Base-by-base conservation (phyloP, 2,329 filamentous ascomycete species). In the Canariomyces notabilis region DNA sequence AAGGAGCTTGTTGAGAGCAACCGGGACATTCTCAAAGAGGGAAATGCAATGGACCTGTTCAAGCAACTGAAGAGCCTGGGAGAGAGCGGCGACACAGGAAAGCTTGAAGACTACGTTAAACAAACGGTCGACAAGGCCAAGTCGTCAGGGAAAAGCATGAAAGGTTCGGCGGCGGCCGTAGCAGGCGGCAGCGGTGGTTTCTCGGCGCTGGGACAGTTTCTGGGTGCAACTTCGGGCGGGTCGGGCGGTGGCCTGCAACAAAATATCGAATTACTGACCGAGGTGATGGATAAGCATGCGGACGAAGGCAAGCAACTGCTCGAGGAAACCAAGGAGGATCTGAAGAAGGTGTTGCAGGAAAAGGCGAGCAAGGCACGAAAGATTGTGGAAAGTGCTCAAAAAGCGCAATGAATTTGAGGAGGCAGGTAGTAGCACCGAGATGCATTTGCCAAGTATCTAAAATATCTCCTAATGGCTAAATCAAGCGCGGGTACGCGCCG, bases 1-100 rank as follows among this genome's bases (percentile, higher is more conserved):
- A 89, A 87, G 71, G 72, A 87, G 64, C 63, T 88, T 0, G 61
- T 89, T 1, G 83, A 87, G 69, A 71, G 85, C 59, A 89, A 90
- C 64, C 73, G 75, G 37, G 80, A 85, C 46, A 65, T 74, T 0
- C 66, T 90, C 39, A 87, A 85, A 69, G 68, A 79, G 51, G 84
- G 83, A 14, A 83, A 88, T 56, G 66, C 79, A 12, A 68, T 70
- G 40, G 79, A 87, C 56, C 64, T 87, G 0, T 83, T 83, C 59
- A 68, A 79, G 42, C 77, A 80, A 61, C 72, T 82, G 43, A 80
- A 79, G 65, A 70, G 74, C 1, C 79, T 82, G 0, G 74, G 76
- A 8, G 73, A 81, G 37, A 81, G 77, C 1, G 83, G 82, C 6
- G 75, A 84, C 55, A 67, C 74, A 0, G 71, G 75, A 5, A 71